These are phyloP conservation scores for Solanum phureja DNA, from an alignment of 257 asterid genomes.

Conservation along the genomic window DNA sequence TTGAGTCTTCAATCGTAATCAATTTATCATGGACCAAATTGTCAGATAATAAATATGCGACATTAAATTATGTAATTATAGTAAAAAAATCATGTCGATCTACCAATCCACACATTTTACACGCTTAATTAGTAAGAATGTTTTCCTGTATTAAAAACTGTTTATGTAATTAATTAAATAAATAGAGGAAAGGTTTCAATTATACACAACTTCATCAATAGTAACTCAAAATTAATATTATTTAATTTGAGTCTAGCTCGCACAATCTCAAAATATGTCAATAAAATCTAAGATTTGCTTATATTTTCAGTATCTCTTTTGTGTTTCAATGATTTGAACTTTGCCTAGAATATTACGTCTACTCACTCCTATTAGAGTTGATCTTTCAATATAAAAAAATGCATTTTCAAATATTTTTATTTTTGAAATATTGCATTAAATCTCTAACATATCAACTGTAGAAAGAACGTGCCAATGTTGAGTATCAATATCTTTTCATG, in stretches of 20 bases:
- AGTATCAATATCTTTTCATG: background rate
- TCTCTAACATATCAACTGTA: background rate
- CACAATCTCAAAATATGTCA: background rate
- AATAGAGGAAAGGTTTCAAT: background rate
- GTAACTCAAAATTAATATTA: background rate
- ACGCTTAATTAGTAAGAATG: background rate
- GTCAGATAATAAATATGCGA: background rate
- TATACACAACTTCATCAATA: background rate
- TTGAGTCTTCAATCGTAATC: background rate
- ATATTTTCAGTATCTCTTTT: background rate
- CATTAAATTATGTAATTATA: background rate
- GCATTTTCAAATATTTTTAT: background rate
- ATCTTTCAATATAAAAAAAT: background rate
- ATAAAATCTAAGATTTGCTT: background rate
- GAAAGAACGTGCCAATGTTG: background rate
- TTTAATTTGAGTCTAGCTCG: background rate
- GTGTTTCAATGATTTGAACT: background rate
- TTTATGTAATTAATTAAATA: too few relatives aligned
- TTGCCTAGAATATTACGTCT: background rate
- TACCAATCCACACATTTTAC: background rate
- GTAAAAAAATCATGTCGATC: background rate
- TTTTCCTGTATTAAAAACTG: too few relatives aligned
- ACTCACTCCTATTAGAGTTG: background rate
- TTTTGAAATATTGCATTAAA: background rate
- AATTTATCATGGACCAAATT: background rate